These are phyloP conservation scores for Pyrenula massariospora DNA, from an alignment of 495 filamentous ascomycete species.

Conservation along the genomic window DNA sequence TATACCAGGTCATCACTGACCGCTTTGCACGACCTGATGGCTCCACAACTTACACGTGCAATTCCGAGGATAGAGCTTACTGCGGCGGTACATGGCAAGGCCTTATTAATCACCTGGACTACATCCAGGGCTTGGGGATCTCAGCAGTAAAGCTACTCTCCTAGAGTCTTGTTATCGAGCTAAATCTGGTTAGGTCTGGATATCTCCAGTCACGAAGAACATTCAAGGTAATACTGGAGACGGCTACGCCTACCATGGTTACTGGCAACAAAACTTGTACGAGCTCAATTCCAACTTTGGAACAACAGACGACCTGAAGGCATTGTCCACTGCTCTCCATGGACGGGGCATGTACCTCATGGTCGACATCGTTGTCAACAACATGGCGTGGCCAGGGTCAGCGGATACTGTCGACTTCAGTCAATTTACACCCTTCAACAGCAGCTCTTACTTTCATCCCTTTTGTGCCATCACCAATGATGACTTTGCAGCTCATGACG, in stretches of 20 bases:
- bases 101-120: conserved; percentile 42
- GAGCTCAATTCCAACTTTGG: conserved; percentile 55
- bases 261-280: conserved; percentile 63
- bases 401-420: conserved; percentile 45
- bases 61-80: conserved; percentile 27
- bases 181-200: conserved; percentile 44
- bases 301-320: conserved; percentile 49
- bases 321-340: conserved; percentile 47
- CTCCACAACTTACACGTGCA: conserved; percentile 43
- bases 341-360: conserved; percentile 59
- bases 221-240: conserved; percentile 36
- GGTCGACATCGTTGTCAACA: conserved; percentile 72
- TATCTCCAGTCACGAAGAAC: conserved; percentile 60
- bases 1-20: conserved; percentile 69
- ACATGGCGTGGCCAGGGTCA: conserved; percentile 47
- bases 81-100: conserved; percentile 45
- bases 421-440: conserved; percentile 53
- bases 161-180: not conserved
- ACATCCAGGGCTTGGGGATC: conserved; percentile 66
- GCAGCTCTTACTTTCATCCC: conserved; percentile 50
- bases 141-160: conserved; percentile 29
- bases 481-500: conserved; percentile 11
- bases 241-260: conserved; percentile 58
- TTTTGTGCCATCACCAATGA: conserved; percentile 48
- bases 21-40: conserved; percentile 59